These are phyloP conservation scores for Pseudovirgaria hyperparasitica DNA, from an alignment of 2,329 filamentous ascomycete species.

Conservation along the genomic window DNA sequence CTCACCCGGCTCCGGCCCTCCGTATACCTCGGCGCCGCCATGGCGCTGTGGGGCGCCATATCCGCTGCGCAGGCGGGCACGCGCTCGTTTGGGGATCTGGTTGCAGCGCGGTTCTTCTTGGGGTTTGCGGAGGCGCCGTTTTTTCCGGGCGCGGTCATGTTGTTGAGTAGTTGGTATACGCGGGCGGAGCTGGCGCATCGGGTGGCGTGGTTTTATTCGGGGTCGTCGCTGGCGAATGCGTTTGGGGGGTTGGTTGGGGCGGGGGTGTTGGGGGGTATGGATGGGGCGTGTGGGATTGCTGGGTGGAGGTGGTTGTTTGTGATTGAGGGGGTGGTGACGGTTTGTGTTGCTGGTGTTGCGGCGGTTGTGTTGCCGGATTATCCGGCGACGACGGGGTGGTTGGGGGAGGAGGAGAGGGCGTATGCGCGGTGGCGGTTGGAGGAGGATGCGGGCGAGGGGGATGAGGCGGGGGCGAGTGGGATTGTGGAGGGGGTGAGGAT, in stretches of 20 bases:
- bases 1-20: slow-evolving; percentile 42
- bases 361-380: slow-evolving; percentile 7
- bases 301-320: slow-evolving; percentile 8
- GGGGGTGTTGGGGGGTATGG: slow-evolving; percentile 7
- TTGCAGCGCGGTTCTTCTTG: slow-evolving; percentile 37
- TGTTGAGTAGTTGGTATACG: slow-evolving; percentile 14
- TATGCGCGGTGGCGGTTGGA: slow-evolving; percentile 11
- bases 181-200: slow-evolving; percentile 5
- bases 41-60: slow-evolving; percentile 29
- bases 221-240: slow-evolving; percentile 6
- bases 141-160: slow-evolving; percentile 9
- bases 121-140: slow-evolving; percentile 35
- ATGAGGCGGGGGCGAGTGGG: slow-evolving; percentile 9
- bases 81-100: slow-evolving; percentile 28
- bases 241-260: slow-evolving; percentile 8
- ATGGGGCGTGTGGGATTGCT: slow-evolving; percentile 5
- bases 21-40: slow-evolving; percentile 38
- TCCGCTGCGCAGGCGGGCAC: slow-evolving; percentile 35
- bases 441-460: slow-evolving; percentile 8
- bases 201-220: slow-evolving; percentile 5
- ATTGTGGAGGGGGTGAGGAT: slow-evolving; percentile 30
- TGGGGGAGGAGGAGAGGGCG: slow-evolving; percentile 9
- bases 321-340: slow-evolving; percentile 5
- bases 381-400: slow-evolving; percentile 7
- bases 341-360: slow-evolving; percentile 4